phyloP scores from a whole-genome alignment of 176 grass and related monocot species.

The Hsuehochloa calcarea region DNA sequence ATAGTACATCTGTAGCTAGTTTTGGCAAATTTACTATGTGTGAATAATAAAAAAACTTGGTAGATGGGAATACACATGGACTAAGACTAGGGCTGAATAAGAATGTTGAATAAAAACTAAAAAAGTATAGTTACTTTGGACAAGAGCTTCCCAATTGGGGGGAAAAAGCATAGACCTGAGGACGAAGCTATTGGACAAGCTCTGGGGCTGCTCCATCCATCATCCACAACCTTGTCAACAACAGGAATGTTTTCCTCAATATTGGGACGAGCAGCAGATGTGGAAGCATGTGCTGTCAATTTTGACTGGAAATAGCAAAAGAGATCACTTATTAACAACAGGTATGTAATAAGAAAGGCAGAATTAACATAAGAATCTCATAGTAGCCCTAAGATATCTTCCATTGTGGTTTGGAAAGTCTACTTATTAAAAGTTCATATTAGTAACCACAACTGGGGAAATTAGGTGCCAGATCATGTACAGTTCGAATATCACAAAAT shows the following conservation, averaged over 20 bases:
- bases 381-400: not conserved
- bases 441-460: not conserved
- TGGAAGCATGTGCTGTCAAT: conserved; percentile 32
- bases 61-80: not conserved
- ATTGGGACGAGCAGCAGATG: conserved; percentile 37
- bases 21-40: not conserved
- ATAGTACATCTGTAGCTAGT: not conserved
- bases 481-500: not conserved
- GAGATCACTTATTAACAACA: conserved; percentile 27
- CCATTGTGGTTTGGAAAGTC: not conserved
- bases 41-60: not conserved
- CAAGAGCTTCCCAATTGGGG: not conserved
- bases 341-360: not conserved
- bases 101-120: not conserved
- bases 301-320: conserved; percentile 54
- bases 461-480: not conserved
- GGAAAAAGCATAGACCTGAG: conserved; percentile 38
- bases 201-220: conserved; percentile 58
- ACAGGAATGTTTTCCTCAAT: conserved; percentile 72
- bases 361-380: not conserved
- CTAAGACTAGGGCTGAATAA: not conserved
- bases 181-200: conserved; percentile 29
- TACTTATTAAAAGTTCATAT: not conserved
- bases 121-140: conserved; percentile 10
- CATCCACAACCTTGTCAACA: conserved; percentile 90